Evolutionary conservation across 139 green algal genomes (phyloP), one percentile per base, ranked within the genome.

Genomic region (Chlamydomonas sp.): DNA sequence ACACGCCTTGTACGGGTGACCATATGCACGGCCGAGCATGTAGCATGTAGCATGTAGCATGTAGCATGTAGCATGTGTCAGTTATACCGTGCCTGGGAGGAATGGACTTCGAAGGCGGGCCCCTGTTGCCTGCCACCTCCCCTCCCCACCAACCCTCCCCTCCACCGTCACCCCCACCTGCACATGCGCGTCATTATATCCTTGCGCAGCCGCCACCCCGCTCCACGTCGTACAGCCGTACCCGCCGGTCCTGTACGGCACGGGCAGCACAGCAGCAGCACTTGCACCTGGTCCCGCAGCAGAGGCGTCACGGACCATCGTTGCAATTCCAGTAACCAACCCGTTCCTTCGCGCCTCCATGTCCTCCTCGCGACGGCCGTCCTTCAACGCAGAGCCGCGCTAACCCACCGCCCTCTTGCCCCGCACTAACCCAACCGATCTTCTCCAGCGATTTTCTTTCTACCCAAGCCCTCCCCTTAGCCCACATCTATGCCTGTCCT

Each of bases 181-280:
- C 90, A 90, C 86, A 93, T 93, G 61, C 95, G 90, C 0, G 93
- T 90, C 58, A 84, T 87, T 59, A 98, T 92, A 76, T 97, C 91
- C 92, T 98, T 98, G 16, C 93, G 85, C 85, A 98, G 84, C 66
- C 61, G 58, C 91, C 93, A 98, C 68, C 90, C 7, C 82, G 82
- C 60, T 89, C 81, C 67, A 93, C 89, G 72, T 98, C 95, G 77
- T 98, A 98, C 88, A 98, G 74, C 9, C 89, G 80, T 61, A 98
- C 95, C 0, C 93, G 91, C 62, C 93, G 90, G 80, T 97, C 95
- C 83, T 96, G 89, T 75, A 91, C 66, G 12, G 10, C 10, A 18
- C 66, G 12, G 9, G 9, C 10, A 18, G 66, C 66, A 71, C 66
- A 71, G 66, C 66, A 18, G 12, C 66, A 71, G 66, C 31, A 49